These are phyloP conservation scores for Globisporangium lucens DNA, from an alignment of 352 stramenopile genomes.

Conservation along the genomic window DNA sequence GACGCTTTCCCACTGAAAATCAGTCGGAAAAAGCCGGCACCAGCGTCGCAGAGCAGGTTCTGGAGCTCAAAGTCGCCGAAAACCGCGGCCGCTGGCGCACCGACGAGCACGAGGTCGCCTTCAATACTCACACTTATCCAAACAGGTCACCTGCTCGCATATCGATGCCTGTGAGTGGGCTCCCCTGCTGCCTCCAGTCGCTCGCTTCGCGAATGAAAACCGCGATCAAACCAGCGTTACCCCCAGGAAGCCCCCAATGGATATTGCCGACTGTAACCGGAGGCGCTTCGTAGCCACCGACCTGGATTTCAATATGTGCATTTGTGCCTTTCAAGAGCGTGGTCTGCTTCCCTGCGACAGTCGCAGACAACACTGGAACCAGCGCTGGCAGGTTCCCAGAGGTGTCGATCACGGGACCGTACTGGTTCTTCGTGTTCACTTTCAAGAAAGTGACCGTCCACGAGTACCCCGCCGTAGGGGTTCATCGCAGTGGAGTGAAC, in stretches of 20 bases:
- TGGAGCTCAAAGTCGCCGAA: constrained; percentile 77
- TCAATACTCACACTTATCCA: constrained; percentile 65
- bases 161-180: constrained; percentile 47
- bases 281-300: constrained; percentile 46
- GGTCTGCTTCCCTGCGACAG: constrained; percentile 22
- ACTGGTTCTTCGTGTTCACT: constrained; percentile 75
- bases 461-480: constrained; percentile 69
- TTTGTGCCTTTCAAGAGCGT: constrained; percentile 53
- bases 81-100: constrained; percentile 57
- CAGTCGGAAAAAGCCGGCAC: constrained; percentile 64
- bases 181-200: constrained; percentile 75
- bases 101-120: constrained; percentile 48
- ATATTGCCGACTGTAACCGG: constrained; percentile 31
- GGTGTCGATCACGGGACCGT: constrained; percentile 60
- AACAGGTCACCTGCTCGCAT: constrained; percentile 69
- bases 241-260: constrained; percentile 53
- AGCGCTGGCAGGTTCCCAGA: constrained; percentile 69
- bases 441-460: constrained; percentile 83
- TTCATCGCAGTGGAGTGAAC: constrained; percentile 68
- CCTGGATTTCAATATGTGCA: constrained; percentile 43
- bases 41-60: constrained; percentile 68
- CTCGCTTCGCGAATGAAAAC: constrained; percentile 70
- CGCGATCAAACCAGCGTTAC: constrained; percentile 49
- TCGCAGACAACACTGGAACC: constrained; percentile 35
- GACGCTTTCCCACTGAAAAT: constrained; percentile 58